These are phyloP conservation scores for Cladosporium velox DNA, from an alignment of 2,329 filamentous ascomycete species.

Conservation along the genomic window DNA sequence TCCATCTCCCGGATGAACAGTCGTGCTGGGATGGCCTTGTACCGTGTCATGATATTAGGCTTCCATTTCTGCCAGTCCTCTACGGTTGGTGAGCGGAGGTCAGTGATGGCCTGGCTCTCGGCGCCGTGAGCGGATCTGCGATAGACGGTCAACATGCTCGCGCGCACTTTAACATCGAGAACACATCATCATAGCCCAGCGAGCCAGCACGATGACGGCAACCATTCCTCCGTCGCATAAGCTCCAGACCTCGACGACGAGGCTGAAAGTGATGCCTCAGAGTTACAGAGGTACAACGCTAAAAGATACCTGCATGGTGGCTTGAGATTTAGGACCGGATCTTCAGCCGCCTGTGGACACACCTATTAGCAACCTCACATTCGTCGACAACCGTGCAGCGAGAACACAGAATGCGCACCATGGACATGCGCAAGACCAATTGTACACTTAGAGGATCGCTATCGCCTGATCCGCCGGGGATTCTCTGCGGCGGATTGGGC, in stretches of 20 bases:
- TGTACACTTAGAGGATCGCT: too few species aligned
- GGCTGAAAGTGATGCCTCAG: not conserved
- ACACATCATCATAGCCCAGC: not conserved
- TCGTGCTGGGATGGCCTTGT: not conserved
- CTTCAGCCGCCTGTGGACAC: not conserved
- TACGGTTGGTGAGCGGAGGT: not conserved
- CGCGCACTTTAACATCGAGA: not conserved
- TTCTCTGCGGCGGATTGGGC: too few species aligned
- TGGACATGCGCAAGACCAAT: too few species aligned
- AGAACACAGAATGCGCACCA: too few species aligned
- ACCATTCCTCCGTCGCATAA: not conserved
- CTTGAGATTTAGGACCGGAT: not conserved
- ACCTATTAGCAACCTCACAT: too few species aligned
- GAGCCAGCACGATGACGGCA: not conserved
- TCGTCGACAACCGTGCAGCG: too few species aligned
- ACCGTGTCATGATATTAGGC: not conserved
- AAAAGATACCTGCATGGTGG: not conserved
- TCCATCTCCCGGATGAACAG: not conserved
- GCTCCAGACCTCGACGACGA: not conserved
- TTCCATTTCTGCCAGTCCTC: not conserved
- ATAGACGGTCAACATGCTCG: not conserved
- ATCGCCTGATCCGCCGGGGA: too few species aligned
- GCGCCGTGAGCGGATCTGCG: not conserved
- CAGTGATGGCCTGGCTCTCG: not conserved
- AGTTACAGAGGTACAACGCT: not conserved